Evolutionary conservation across 306 rosid genomes (phyloP), one percentile per base, ranked within the genome.

Genomic region (Citrullus mucosospermus): DNA sequence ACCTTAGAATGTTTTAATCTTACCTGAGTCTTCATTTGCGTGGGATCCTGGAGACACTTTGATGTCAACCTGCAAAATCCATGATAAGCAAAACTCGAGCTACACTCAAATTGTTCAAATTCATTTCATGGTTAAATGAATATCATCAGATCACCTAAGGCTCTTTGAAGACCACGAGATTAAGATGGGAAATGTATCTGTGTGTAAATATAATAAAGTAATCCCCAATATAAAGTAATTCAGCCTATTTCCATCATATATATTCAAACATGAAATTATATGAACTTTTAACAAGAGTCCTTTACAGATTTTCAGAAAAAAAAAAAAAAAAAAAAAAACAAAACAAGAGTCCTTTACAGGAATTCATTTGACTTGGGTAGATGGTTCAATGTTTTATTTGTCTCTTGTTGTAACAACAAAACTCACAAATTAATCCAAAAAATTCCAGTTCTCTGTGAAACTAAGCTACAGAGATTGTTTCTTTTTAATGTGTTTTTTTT

Each of bases 31-130:
- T 86, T 94, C 98, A 63, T 88, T 76, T 10, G 98, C 96, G 83
- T 94, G 98, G 73, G 98, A 94, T 85, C 98, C 98, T 5, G 97
- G 93, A 84, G 90, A 87, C 74, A 94, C 98, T 85, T 92, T 92
- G 83, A 94, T 94, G 82, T 94, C 98, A 87, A 92, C 98, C 98
- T 92, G 86, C 86, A 69, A 75, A 73, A 16, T 51, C 61, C 44
- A 53, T 53, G n/a, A 72, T 14, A 50, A 9, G 8, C 25, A 7
- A 17, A 69, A 69, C 75, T 69, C 16, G 18, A 68, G 30, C 34
- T 15, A n/a, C 9, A 38, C 8, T 63, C 22, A 10, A 60, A 60
- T 60, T 60, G 14, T 61, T 62, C 44, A 36, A 32, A 2, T 36
- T 67, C 17, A 41, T n/a, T 68, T 10, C 32, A 18, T 36, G 51